Evolutionary conservation across 768 basidiomycete genomes (phyloP).

Genomic region (Suillus occidentalis): DNA sequence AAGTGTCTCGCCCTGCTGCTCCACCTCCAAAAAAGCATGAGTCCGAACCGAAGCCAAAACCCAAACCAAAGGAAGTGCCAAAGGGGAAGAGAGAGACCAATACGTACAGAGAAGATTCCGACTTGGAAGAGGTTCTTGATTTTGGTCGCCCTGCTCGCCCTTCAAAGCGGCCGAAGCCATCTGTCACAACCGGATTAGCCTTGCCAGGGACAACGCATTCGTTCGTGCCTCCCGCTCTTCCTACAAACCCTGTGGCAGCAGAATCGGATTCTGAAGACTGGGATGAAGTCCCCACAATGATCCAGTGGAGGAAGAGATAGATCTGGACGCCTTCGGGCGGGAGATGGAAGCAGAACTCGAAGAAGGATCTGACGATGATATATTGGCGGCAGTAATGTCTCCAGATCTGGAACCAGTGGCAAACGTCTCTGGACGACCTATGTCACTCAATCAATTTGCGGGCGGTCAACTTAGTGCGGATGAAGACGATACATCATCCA

Average conservation of each 20-base stretch:
- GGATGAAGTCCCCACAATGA: slow-evolving; percentile 41
- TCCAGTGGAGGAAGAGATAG: slow-evolving; percentile 32
- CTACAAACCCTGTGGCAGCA: slow-evolving; percentile 29
- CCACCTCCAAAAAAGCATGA: slow-evolving; percentile 25
- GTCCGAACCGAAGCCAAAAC: slow-evolving; percentile 25
- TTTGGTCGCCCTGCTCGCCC: slow-evolving; percentile 47
- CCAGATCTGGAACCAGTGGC: slow-evolving; percentile 32
- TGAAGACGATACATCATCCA: slow-evolving; percentile 53
- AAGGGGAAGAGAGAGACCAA: slow-evolving; percentile 25
- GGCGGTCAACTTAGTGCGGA: slow-evolving; percentile 40
- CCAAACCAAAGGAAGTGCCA: slow-evolving; percentile 22
- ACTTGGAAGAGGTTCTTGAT: slow-evolving; percentile 45
- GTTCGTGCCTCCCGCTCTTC: slow-evolving; percentile 26
- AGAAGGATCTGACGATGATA: slow-evolving; percentile 52
- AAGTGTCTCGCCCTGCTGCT: slow-evolving; percentile 26
- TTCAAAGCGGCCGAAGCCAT: slow-evolving; percentile 34
- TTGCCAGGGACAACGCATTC: slow-evolving; percentile 37
- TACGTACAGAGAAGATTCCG: slow-evolving; percentile 26
- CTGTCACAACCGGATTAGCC: slow-evolving; percentile 35
- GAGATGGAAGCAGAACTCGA: slow-evolving; percentile 37
- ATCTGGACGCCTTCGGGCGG: slow-evolving; percentile 34
- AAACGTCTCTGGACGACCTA: slow-evolving; percentile 34
- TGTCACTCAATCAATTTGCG: slow-evolving; percentile 52
- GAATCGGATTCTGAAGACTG: slow-evolving; percentile 53
- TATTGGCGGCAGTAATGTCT: slow-evolving; percentile 42